Evolutionary conservation across 805 yeast genomes (phyloP), one percentile per base, ranked within the genome.

Genomic region (Candida pseudoglaebosa): DNA sequence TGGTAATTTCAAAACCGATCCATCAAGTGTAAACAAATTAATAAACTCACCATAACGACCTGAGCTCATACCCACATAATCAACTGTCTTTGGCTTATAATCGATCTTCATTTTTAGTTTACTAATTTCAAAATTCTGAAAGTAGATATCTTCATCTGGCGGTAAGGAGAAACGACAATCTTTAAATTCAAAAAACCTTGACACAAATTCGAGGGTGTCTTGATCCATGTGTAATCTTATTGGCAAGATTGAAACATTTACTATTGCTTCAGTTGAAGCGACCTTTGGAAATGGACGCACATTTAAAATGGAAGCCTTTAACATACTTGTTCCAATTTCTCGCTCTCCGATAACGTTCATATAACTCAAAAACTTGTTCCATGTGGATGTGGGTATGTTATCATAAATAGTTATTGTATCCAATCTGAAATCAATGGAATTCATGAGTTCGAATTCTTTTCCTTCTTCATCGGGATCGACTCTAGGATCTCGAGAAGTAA

Each of bases 71-170:
- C 95, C 96, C 2, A 80, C 77, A 53, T 84, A 86, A 57, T 91
- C 95, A 20, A 91, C 72, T 47, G 80, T 84, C 56, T 89, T 89
- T 0, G 99, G 98, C 55, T 88, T 89, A 57, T 93, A 93, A 59
- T 93, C 98, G 29, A 93, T 65, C 44, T 80, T 80, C 15, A 93
- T 56, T 34, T 70, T 72, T 2, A 86, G 62, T 0, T 80, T 65
- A 41, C 75, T 73, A 4, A 89, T 71, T 31, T 75, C 75, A 24
- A 88, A 72, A 52, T 79, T 79, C 48, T 85, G 88, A 33, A 89
- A 70, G 52, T 77, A 90, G 1, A 78, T 52, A 4, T 77, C 72
- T 41, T 84, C 93, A 32, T 82, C 88, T 17, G 71, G 70, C n/a
- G 79, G 71, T 12, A 84, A 62, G 3, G 73, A 73, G 54, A 85